Conservation (phyloP, 208 protist genomes). For the Novymonas esmeraldas region DNA sequence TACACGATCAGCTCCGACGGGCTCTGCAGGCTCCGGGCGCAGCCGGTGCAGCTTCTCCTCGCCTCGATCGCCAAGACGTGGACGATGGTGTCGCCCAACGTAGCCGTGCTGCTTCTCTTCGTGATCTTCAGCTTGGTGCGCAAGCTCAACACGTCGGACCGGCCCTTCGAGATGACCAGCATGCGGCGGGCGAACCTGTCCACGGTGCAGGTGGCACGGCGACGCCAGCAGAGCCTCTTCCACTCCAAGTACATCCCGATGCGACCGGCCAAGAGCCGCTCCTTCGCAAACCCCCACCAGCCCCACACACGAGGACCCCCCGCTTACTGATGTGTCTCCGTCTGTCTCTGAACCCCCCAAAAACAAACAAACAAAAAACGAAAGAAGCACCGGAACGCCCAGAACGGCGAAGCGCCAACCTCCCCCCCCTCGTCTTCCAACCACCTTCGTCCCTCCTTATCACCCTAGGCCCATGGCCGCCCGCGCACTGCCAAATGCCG, state of each 20-base stretch:
- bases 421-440: too few species aligned
- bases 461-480: too few species aligned
- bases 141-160: constrained; percentile 68
- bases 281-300: constrained; percentile 55
- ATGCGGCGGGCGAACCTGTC: constrained; percentile 76
- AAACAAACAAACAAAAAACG: too few species aligned
- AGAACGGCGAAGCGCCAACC: too few species aligned
- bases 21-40: constrained; percentile 21
- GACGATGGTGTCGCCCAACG: constrained; percentile 85
- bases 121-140: constrained; percentile 61
- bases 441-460: too few species aligned
- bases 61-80: constrained; percentile 74
- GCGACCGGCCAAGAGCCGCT: constrained; percentile 64
- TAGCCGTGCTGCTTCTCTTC: constrained; percentile 73
- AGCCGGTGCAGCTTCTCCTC: constrained; percentile 52
- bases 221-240: constrained; percentile 65
- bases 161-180: constrained; percentile 57
- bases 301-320: constrained; percentile 38
- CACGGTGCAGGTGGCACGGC: constrained; percentile 68
- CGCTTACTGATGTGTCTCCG: constrained; percentile 34
- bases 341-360: neutral
- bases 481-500: too few species aligned
- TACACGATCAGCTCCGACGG: constrained; percentile 30
- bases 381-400: too few species aligned
- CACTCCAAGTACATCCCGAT: constrained; percentile 79